phyloP scores from a whole-genome alignment of 768 basidiomycete genomes.

The Trametes punicea region DNA sequence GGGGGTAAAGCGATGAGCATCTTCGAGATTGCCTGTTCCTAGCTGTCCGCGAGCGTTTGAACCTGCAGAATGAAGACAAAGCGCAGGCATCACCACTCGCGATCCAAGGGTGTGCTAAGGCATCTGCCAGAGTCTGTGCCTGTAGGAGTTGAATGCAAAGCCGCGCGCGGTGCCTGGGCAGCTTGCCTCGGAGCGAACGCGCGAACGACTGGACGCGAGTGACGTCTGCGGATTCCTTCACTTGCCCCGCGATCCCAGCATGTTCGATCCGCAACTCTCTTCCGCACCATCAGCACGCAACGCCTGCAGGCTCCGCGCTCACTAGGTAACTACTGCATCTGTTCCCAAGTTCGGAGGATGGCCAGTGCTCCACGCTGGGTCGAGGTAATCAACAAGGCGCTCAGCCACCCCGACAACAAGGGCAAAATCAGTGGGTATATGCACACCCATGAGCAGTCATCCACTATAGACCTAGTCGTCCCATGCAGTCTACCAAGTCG shows the following conservation, averaged over 20 bases:
- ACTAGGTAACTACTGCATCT: no score
- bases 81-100: constrained; percentile 2
- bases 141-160: not conserved
- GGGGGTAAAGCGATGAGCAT: constrained; percentile 38
- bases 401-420: constrained; percentile 25
- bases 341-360: no score
- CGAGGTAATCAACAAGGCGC: constrained; percentile 24
- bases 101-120: not conserved
- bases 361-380: constrained; percentile 28
- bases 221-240: not conserved
- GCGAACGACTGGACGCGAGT: not conserved
- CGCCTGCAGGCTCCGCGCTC: no score
- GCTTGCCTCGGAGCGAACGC: not conserved
- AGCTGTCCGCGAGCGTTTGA: constrained; percentile 51
- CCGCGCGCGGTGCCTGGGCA: not conserved
- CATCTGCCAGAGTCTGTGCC: not conserved
- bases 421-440: constrained; percentile 22
- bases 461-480: not conserved
- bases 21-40: constrained; percentile 37
- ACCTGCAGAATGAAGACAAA: constrained; percentile 40
- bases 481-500: constrained; percentile 54
- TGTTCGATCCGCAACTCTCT: not conserved
- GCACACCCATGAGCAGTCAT: not conserved
- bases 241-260: not conserved
- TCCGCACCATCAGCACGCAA: not conserved